These are phyloP conservation scores for Ceratocystis huliohia DNA, from an alignment of 2,329 filamentous ascomycete species.

Conservation along the genomic window DNA sequence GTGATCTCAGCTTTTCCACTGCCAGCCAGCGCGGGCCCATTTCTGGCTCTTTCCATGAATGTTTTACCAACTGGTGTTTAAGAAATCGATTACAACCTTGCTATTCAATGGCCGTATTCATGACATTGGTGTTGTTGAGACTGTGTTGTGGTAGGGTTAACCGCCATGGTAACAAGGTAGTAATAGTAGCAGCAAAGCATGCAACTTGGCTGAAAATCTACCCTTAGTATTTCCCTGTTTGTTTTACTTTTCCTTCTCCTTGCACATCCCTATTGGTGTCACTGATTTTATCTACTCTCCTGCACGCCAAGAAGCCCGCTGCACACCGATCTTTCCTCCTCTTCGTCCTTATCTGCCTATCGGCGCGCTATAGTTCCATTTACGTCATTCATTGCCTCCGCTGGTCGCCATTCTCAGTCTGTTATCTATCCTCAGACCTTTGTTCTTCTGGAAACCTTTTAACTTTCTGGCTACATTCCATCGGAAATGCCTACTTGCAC, in stretches of 20 bases:
- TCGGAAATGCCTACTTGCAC: background rate
- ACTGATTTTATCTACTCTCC: background rate
- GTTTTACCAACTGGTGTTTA: background rate
- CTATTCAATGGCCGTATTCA: too few relatives aligned
- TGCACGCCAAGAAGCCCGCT: background rate
- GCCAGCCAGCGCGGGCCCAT: background rate
- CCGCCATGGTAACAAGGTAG: too few relatives aligned
- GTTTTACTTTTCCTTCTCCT: background rate
- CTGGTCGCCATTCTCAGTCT: background rate
- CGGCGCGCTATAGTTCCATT: too few relatives aligned
- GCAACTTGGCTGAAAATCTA: too few relatives aligned
- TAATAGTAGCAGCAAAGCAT: too few relatives aligned
- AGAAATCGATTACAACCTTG: too few relatives aligned
- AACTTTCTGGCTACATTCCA: background rate
- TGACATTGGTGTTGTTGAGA: background rate
- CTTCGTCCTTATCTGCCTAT: background rate
- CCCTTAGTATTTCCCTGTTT: background rate
- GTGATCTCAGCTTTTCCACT: background rate
- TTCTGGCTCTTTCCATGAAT: background rate
- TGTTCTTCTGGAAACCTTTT: background rate
- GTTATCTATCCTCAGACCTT: background rate
- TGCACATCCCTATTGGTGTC: slow-evolving; percentile 1
- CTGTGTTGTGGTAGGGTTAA: background rate
- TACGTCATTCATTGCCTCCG: too few relatives aligned
- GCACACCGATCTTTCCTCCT: background rate